These are phyloP conservation scores for Vitis vinifera DNA, from an alignment of 164 flowering plant species.

Conservation along the genomic window DNA sequence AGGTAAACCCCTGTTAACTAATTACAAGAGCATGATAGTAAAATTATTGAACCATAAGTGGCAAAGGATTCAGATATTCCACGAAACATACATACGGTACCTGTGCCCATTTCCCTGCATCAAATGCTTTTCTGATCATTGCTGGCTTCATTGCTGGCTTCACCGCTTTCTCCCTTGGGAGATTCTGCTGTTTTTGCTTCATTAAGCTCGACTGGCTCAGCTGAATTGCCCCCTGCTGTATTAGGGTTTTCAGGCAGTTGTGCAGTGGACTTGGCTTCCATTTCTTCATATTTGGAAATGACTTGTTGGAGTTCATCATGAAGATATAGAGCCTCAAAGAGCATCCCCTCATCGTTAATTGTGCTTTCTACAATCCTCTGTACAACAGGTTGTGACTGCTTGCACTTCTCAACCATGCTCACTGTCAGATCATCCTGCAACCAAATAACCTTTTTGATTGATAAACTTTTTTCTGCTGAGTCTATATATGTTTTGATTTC, in stretches of 20 bases:
- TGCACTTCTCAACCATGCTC: constrained; percentile 79
- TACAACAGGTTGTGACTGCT: constrained; percentile 58
- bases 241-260: constrained; percentile 1
- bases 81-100: neutral
- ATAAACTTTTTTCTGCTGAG: neutral
- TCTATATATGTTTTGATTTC: neutral
- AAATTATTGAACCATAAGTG: neutral
- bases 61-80: neutral
- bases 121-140: neutral
- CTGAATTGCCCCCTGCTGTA: neutral
- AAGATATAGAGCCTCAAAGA: constrained; percentile 80
- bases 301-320: constrained; percentile 72
- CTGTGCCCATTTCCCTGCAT: constrained; percentile 5
- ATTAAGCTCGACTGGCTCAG: constrained; percentile 1
- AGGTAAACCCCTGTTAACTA: neutral
- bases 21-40: constrained; percentile 3
- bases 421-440: constrained; percentile 74
- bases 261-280: constrained; percentile 22
- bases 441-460: neutral
- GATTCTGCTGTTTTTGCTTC: constrained; percentile 8
- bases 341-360: constrained; percentile 61
- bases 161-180: constrained; percentile 15
- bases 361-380: constrained; percentile 74
- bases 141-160: constrained; percentile 14
- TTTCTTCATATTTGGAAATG: constrained; percentile 54